These are phyloP conservation scores for Oryza coarctata DNA, from an alignment of 176 grass and related monocot species.

Conservation along the genomic window DNA sequence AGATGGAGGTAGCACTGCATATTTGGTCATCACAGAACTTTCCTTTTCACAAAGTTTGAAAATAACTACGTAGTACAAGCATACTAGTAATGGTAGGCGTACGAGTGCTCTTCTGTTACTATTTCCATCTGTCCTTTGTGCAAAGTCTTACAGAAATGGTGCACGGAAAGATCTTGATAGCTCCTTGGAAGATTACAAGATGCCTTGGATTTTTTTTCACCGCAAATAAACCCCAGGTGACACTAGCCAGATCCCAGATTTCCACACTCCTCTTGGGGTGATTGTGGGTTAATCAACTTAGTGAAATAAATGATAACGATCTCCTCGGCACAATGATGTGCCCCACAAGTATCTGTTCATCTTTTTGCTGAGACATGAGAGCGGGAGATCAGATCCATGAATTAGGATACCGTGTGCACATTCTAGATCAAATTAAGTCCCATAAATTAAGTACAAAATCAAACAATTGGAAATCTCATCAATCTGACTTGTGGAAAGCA, in stretches of 20 bases:
- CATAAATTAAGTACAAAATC: background rate
- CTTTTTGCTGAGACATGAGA: background rate
- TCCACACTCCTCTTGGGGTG: conserved; percentile 18
- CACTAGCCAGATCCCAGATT: conserved; percentile 41
- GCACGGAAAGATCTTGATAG: too few species aligned
- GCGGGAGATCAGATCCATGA: background rate
- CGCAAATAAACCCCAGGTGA: too few species aligned
- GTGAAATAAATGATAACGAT: conserved; percentile 37
- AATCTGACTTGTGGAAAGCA: background rate
- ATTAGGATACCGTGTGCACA: background rate
- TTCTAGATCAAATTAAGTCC: background rate
- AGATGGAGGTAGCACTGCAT: background rate
- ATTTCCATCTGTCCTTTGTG: too few species aligned
- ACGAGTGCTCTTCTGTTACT: background rate
- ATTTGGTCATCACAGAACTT: background rate
- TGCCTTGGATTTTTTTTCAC: too few species aligned
- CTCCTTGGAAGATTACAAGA: too few species aligned
- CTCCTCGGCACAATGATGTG: conserved; percentile 3
- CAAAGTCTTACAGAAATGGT: too few species aligned
- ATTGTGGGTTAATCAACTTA: conserved; percentile 28
- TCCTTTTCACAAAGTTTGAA: background rate
- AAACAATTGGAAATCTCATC: background rate
- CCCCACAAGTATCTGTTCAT: background rate
- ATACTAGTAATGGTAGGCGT: too few species aligned
- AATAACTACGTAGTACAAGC: too few species aligned